Evolutionary conservation across 148 eudicot species (phyloP).

Genomic region (Diospyros kaki): DNA sequence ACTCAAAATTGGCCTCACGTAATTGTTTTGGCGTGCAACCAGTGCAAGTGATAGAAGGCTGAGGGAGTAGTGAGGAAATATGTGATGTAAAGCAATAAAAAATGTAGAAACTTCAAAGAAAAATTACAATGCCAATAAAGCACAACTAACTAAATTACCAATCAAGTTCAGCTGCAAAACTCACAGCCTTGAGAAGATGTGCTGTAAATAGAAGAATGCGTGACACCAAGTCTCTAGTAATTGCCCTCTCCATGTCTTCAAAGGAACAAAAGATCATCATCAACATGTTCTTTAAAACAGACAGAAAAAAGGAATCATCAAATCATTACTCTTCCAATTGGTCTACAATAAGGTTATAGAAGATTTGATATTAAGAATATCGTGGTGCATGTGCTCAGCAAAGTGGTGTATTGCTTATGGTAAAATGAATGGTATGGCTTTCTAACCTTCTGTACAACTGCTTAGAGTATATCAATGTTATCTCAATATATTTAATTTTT

Average conservation of each 20-base stretch:
- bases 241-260: conserved; percentile 98
- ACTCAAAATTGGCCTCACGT: conserved; percentile 78
- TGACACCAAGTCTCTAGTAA: conserved; percentile 80
- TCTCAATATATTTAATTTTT: conserved; percentile 3
- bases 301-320: not conserved
- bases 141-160: conserved; percentile 39
- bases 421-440: not conserved
- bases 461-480: not conserved
- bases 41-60: conserved; percentile 82
- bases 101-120: not conserved
- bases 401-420: not conserved
- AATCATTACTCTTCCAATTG: not conserved
- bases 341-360: not conserved
- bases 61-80: conserved; percentile 6
- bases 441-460: not conserved
- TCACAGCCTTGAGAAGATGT: conserved; percentile 71
- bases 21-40: conserved; percentile 94
- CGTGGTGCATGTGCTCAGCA: not conserved
- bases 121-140: conserved; percentile 10
- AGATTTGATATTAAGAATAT: conserved; percentile 5
- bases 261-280: not conserved
- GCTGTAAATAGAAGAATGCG: conserved; percentile 67
- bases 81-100: conserved; percentile 8
- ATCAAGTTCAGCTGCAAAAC: conserved; percentile 94
- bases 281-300: not conserved